phyloP scores from a whole-genome alignment of 2,329 filamentous ascomycete genomes.

The Diaporthe caulivora region DNA sequence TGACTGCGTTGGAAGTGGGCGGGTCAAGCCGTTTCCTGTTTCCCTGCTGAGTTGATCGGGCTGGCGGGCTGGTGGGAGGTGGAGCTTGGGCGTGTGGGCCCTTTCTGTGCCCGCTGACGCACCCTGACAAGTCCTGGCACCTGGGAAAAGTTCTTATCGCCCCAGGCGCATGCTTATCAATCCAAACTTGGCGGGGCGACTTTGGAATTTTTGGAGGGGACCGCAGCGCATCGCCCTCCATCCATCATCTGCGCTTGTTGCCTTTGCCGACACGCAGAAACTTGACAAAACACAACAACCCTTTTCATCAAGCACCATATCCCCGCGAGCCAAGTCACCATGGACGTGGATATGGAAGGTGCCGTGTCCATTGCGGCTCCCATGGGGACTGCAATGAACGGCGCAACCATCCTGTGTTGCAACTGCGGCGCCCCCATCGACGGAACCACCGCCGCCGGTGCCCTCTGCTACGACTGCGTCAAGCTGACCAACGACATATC shows the following conservation, averaged over 20 bases:
- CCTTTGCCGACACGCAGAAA: neutral
- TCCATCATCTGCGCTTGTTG: neutral
- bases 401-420: constrained; percentile 86
- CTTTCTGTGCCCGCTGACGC: neutral
- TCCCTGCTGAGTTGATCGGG: neutral
- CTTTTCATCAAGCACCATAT: neutral
- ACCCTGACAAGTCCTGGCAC: too few relatives aligned
- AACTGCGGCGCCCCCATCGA: constrained; percentile 98
- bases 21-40: neutral
- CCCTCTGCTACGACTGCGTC: constrained; percentile 95
- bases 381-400: constrained; percentile 48
- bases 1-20: neutral
- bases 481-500: constrained; percentile 96
- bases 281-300: neutral
- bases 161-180: constrained; percentile 39
- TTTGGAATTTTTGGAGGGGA: constrained; percentile 38
- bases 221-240: neutral
- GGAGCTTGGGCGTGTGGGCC: neutral
- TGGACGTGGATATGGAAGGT: constrained; percentile 61
- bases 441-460: constrained; percentile 86
- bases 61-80: neutral
- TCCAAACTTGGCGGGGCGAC: constrained; percentile 36
- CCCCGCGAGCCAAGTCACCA: constrained; percentile 44
- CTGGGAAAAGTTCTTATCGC: constrained; percentile 36
- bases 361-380: constrained; percentile 53